Evolutionary conservation across 805 yeast genomes (phyloP).

Genomic region (Ogataea degrootiae): DNA sequence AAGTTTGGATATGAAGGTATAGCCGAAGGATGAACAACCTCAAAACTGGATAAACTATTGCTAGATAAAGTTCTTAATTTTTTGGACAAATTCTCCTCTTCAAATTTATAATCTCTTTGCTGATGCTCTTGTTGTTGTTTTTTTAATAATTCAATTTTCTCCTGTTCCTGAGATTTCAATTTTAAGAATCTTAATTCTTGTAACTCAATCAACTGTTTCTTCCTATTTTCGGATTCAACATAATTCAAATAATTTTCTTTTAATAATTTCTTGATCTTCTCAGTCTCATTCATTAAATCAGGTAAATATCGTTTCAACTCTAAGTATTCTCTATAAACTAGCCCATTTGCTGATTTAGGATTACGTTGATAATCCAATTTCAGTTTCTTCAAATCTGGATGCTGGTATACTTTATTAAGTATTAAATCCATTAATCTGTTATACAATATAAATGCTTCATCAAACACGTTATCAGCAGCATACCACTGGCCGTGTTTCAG

Average conservation of each 20-base stretch:
- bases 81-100: conserved; percentile 16
- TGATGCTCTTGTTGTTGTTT: conserved; percentile 4
- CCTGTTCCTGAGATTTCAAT: conserved; percentile 15
- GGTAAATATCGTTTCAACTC: conserved; percentile 18
- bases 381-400: conserved; percentile 37
- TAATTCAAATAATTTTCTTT: conserved; percentile 23
- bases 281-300: conserved; percentile 29
- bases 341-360: conserved; percentile 19
- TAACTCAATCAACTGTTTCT: conserved; percentile 15
- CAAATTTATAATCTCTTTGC: conserved; percentile 2
- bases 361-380: conserved; percentile 17
- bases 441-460: conserved; percentile 52
- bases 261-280: conserved; percentile 22
- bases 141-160: conserved; percentile 7
- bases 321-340: conserved; percentile 23
- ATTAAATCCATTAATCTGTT: conserved; percentile 56
- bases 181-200: conserved; percentile 18
- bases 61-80: conserved; percentile 22
- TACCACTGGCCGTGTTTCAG: conserved; percentile 44
- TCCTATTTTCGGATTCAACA: conserved; percentile 17
- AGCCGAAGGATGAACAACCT: conserved; percentile 3
- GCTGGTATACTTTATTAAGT: conserved; percentile 40
- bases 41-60: conserved; percentile 14
- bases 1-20: conserved; percentile 17
- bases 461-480: conserved; percentile 36